phyloP scores from a whole-genome alignment of 768 basidiomycete species.

The Tulasnella sp. region DNA sequence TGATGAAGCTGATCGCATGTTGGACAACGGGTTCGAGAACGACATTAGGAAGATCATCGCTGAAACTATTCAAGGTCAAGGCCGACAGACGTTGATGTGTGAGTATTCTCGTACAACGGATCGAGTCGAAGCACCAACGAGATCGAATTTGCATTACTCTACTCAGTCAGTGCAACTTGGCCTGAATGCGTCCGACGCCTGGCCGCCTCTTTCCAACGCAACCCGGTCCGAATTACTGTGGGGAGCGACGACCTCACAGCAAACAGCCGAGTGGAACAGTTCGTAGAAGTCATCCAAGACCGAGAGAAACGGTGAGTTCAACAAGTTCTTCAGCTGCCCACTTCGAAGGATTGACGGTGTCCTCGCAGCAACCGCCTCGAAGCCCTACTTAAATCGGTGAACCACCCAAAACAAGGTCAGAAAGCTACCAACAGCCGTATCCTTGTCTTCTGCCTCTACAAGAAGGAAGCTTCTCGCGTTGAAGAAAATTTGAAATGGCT shows the following conservation, averaged over 20 bases:
- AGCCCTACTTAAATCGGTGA: constrained; percentile 42
- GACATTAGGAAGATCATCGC: constrained; percentile 90
- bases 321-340: constrained; percentile 16
- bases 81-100: constrained; percentile 94
- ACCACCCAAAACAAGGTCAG: constrained; percentile 43
- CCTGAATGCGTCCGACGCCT: constrained; percentile 88
- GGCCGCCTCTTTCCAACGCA: constrained; percentile 78
- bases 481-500: constrained; percentile 69
- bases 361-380: constrained; percentile 54
- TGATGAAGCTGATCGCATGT: constrained; percentile 97
- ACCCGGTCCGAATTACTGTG: constrained; percentile 87
- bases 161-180: constrained; percentile 93
- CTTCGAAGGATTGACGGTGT: constrained; percentile 30
- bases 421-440: constrained; percentile 60
- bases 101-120: constrained; percentile 37
- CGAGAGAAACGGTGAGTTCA: constrained; percentile 24
- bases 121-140: constrained; percentile 30
- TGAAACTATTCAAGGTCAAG: constrained; percentile 57
- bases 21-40: constrained; percentile 98
- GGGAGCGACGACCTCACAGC: constrained; percentile 94
- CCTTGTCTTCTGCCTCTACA: constrained; percentile 93
- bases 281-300: constrained; percentile 88
- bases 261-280: constrained; percentile 89
- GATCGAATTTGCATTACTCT: background rate
- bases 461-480: constrained; percentile 92